Evolutionary conservation across 805 yeast genomes (phyloP).

Genomic region (Lachancea sp.): DNA sequence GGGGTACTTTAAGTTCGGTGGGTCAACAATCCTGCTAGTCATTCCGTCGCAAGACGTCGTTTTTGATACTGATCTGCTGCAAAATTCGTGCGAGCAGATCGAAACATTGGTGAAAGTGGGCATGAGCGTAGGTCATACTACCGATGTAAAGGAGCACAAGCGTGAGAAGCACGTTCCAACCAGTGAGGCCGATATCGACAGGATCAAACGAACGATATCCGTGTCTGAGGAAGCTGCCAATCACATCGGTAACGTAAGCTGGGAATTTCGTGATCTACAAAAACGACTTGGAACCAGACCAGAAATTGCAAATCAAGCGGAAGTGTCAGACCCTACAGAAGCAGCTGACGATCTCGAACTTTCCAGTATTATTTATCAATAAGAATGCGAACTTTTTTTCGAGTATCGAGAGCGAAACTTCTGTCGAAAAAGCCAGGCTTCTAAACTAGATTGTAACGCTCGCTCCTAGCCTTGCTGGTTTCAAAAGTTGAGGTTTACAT

Average conservation of each 20-base stretch:
- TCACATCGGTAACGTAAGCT: conserved; percentile 18
- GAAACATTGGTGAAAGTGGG: conserved; percentile 89
- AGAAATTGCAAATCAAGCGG: neutral
- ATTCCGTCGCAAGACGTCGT: conserved; percentile 45
- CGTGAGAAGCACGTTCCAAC: conserved; percentile 38
- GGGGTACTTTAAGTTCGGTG: conserved; percentile 95
- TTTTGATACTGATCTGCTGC: conserved; percentile 68
- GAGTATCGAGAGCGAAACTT: neutral
- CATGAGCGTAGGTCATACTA: conserved; percentile 80
- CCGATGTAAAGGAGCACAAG: conserved; percentile 41
- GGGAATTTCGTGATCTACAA: conserved; percentile 25
- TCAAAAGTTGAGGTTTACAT: too few species aligned
- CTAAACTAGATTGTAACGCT: too few species aligned
- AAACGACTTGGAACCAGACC: conserved; percentile 4
- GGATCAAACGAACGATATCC: conserved; percentile 27
- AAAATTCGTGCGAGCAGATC: conserved; percentile 59
- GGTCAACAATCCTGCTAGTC: conserved; percentile 73
- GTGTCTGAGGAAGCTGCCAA: conserved; percentile 20
- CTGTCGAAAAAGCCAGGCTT: too few species aligned
- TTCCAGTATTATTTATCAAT: neutral
- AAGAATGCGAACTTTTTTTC: neutral
- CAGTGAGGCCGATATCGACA: conserved; percentile 22
- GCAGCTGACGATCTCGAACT: conserved; percentile 2
- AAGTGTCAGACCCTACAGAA: conserved; percentile 1
- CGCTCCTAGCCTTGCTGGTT: too few species aligned